These are phyloP conservation scores for Fusarium dimerum DNA, from an alignment of 2,329 filamentous ascomycete genomes.

Conservation along the genomic window DNA sequence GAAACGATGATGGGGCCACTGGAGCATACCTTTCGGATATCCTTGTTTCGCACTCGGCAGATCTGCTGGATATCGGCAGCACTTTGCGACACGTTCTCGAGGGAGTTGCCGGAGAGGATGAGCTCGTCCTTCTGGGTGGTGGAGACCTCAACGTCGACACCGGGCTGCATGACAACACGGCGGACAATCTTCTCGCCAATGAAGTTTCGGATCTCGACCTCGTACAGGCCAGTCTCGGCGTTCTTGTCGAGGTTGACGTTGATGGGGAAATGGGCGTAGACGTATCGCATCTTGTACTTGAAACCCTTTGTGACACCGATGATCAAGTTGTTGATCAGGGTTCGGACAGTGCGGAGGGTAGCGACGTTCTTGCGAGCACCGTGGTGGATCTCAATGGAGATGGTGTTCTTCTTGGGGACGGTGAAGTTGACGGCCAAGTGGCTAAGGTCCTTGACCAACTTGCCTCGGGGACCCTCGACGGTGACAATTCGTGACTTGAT, in stretches of 20 bases:
- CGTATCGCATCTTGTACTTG: slow-evolving; percentile 99
- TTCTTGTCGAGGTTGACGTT: slow-evolving; percentile 99
- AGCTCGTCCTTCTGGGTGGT: slow-evolving; percentile 98
- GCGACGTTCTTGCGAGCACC: slow-evolving; percentile 97
- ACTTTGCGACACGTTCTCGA: slow-evolving; percentile 96
- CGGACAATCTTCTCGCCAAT: slow-evolving; percentile 99
- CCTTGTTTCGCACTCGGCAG: slow-evolving; percentile 99
- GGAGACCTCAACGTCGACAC: slow-evolving; percentile 88
- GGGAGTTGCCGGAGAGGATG: slow-evolving; percentile 86
- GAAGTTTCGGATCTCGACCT: slow-evolving; percentile 99
- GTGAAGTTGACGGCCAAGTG: slow-evolving; percentile 97
- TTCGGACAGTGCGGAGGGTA: slow-evolving; percentile 95
- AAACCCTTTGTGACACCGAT: slow-evolving; percentile 98
- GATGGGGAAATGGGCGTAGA: slow-evolving; percentile 99
- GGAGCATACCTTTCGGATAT: slow-evolving; percentile 91
- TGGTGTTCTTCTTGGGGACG: slow-evolving; percentile 78
- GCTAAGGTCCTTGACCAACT: slow-evolving; percentile 94
- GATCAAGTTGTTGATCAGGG: slow-evolving; percentile 98
- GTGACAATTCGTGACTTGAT: slow-evolving; percentile 97
- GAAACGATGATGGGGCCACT: background rate
- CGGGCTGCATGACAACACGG: slow-evolving; percentile 82
- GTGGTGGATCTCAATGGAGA: slow-evolving; percentile 99
- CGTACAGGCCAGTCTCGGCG: slow-evolving; percentile 79
- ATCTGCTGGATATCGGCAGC: slow-evolving; percentile 99
- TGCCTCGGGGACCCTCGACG: slow-evolving; percentile 96